A percentile compares a stretch with the other conserved stretches of the same genome.
Conservation (phyloP, 129 eudicot genomes). For the Smallanthus sonchifolius region DNA sequence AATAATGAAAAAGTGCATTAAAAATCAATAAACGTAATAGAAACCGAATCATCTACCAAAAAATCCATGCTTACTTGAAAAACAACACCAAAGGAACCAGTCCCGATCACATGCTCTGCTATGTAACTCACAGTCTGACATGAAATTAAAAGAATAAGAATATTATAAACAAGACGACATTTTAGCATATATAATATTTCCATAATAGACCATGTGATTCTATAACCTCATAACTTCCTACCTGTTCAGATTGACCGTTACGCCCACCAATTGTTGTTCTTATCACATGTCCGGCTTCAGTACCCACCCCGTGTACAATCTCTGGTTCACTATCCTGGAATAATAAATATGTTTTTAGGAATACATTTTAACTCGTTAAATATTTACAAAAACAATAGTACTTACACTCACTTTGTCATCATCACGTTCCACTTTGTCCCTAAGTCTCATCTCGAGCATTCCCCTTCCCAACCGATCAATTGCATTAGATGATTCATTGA, state of each 20-base stretch:
- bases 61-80: constrained; percentile 62
- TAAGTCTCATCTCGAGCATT: constrained; percentile 80
- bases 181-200: constrained; percentile 4
- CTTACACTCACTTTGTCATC: constrained; percentile 70
- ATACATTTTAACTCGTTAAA: not conserved
- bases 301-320: constrained; percentile 73
- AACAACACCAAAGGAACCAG: constrained; percentile 97
- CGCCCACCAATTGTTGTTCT: constrained; percentile 89
- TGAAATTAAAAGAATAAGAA: constrained; percentile 14
- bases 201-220: not conserved
- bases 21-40: not conserved
- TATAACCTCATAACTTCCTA: constrained; percentile 19
- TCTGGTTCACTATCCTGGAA: constrained; percentile 96
- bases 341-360: not conserved
- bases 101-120: constrained; percentile 97
- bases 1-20: constrained; percentile 8
- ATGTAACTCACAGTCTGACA: constrained; percentile 81
- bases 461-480: constrained; percentile 92
- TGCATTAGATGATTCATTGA: constrained; percentile 64
- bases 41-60: constrained; percentile 3
- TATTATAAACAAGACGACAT: not conserved
- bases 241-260: constrained; percentile 94
- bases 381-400: not conserved
- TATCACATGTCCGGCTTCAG: constrained; percentile 94
- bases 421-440: constrained; percentile 78